Evolutionary conservation across 1,284 basidiomycete genomes (phyloP).

Genomic region (Fomes fomentarius): DNA sequence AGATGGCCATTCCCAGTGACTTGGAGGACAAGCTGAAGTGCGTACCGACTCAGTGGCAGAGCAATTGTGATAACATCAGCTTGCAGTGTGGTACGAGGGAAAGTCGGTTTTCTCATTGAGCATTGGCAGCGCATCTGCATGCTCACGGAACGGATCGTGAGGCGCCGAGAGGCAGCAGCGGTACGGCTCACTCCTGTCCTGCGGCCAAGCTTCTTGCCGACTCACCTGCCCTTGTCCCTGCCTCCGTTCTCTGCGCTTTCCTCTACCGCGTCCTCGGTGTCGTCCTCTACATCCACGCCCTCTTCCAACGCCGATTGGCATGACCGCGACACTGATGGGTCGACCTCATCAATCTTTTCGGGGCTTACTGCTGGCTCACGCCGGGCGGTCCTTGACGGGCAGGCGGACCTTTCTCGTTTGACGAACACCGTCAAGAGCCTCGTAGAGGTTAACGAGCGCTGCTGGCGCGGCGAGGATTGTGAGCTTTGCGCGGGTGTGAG

Average conservation of each 20-base stretch:
- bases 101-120: conserved; percentile 77
- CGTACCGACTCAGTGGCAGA: conserved; percentile 29
- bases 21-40: conserved; percentile 87
- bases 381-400: conserved; percentile 38
- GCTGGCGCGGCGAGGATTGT: conserved; percentile 81
- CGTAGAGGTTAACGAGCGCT: conserved; percentile 74
- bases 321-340: conserved; percentile 23
- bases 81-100: conserved; percentile 67
- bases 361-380: conserved; percentile 28
- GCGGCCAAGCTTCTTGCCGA: conserved; percentile 60
- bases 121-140: conserved; percentile 90
- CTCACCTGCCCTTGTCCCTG: conserved; percentile 63
- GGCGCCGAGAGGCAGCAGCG: conserved; percentile 85
- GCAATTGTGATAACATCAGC: background rate
- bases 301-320: conserved; percentile 23
- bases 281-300: conserved; percentile 36
- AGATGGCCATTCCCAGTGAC: conserved; percentile 91
- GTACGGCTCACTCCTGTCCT: conserved; percentile 73
- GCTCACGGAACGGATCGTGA: conserved; percentile 82
- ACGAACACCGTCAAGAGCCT: conserved; percentile 83
- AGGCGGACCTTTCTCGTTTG: conserved; percentile 82
- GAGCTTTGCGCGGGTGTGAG: conserved; percentile 83
- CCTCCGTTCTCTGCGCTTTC: conserved; percentile 35
- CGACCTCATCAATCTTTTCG: conserved; percentile 30
- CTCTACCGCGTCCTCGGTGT: conserved; percentile 36